Conservation (phyloP, 2,329 filamentous ascomycete genomes). For the Ophiostoma pallidulum region DNA sequence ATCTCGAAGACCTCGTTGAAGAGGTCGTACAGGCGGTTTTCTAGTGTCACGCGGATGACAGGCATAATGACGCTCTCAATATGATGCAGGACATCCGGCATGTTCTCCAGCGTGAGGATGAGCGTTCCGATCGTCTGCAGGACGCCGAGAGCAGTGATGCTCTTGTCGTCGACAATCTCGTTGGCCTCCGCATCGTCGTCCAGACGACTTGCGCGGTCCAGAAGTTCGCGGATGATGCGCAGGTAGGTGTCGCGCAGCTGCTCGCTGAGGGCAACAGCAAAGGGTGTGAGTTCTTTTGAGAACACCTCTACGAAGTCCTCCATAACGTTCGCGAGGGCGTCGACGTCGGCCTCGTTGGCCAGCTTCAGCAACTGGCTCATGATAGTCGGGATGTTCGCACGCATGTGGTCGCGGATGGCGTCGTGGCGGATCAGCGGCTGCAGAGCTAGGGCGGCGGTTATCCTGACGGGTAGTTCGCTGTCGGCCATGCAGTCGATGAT, state of each 20-base stretch:
- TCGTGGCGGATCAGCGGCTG: constrained; percentile 95
- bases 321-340: constrained; percentile 97
- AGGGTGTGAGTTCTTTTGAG: constrained; percentile 90
- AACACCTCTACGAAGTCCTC: constrained; percentile 99
- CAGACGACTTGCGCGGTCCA: constrained; percentile 76
- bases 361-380: constrained; percentile 98
- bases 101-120: constrained; percentile 93
- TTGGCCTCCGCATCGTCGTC: constrained; percentile 72
- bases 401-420: constrained; percentile 88
- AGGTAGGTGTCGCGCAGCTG: constrained; percentile 94
- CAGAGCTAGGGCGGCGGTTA: constrained; percentile 85
- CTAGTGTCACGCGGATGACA: constrained; percentile 87
- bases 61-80: constrained; percentile 96
- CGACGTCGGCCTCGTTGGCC: constrained; percentile 95
- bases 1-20: constrained; percentile 99
- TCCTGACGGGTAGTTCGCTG: constrained; percentile 81
- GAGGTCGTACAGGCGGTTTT: constrained; percentile 95
- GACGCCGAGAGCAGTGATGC: constrained; percentile 91
- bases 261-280: constrained; percentile 90
- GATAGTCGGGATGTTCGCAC: constrained; percentile 94
- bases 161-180: constrained; percentile 96
- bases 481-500: constrained; percentile 97
- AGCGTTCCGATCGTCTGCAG: constrained; percentile 95
- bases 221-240: constrained; percentile 79
- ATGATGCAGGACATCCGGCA: constrained; percentile 86